Evolutionary conservation across 306 rosid species (phyloP).

Genomic region (Cercis canadensis): DNA sequence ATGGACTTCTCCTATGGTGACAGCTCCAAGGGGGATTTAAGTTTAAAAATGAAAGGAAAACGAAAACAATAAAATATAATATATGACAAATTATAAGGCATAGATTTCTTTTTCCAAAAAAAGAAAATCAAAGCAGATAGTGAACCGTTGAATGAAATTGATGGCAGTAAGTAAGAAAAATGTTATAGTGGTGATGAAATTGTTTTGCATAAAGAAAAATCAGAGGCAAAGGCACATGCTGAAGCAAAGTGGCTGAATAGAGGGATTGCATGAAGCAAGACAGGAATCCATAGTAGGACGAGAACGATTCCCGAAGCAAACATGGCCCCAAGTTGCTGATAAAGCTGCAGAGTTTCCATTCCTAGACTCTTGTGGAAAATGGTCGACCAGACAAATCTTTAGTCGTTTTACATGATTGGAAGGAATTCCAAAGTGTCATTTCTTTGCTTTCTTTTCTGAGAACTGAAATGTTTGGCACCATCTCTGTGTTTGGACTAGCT

Average conservation of each 20-base stretch:
- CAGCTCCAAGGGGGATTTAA: too few relatives aligned
- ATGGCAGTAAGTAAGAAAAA: too few relatives aligned
- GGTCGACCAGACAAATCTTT: constrained; percentile 36
- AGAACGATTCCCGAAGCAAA: constrained; percentile 27
- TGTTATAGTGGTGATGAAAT: neutral
- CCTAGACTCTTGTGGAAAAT: constrained; percentile 32
- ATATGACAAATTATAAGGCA: too few relatives aligned
- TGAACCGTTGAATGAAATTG: too few relatives aligned
- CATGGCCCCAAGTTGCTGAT: constrained; percentile 23
- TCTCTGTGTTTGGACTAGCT: constrained; percentile 36
- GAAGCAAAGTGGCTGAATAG: constrained; percentile 29
- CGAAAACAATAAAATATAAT: too few relatives aligned
- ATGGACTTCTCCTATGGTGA: too few relatives aligned
- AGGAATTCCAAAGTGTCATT: constrained; percentile 21
- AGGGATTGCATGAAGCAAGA: constrained; percentile 28
- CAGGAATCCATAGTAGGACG: constrained; percentile 45
- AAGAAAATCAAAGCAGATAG: too few relatives aligned
- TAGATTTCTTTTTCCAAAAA: too few relatives aligned
- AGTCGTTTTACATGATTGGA: constrained; percentile 20
- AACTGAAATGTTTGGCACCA: constrained; percentile 42
- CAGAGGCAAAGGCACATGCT: constrained; percentile 39
- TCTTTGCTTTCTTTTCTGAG: constrained; percentile 21
- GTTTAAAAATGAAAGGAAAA: too few relatives aligned
- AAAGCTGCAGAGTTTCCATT: constrained; percentile 47
- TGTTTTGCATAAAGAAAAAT: too few relatives aligned